Percentiles rank a stretch among this genome's conserved stretches.
These are phyloP conservation scores for Penicillium robsamsonii DNA, from an alignment of 495 filamentous ascomycete species.

Conservation along the genomic window DNA sequence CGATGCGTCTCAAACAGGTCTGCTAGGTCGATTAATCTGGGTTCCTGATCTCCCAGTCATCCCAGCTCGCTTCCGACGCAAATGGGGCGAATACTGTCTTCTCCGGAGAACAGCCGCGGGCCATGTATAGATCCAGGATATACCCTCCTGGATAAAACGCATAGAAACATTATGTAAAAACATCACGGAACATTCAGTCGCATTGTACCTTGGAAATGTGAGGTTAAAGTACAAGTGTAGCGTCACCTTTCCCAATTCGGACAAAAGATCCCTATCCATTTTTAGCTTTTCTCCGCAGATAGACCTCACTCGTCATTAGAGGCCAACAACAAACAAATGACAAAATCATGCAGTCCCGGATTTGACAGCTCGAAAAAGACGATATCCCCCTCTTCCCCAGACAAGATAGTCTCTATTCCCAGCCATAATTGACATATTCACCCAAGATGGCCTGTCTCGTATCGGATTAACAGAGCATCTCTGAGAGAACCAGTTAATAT, in stretches of 20 bases:
- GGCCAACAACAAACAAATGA: conserved; percentile 5
- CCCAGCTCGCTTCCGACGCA: conserved; percentile 63
- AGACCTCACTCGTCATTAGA: background rate
- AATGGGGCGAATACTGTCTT: conserved; percentile 84
- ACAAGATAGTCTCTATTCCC: background rate
- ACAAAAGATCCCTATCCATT: conserved; percentile 23
- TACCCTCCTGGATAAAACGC: background rate
- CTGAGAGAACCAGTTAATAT: background rate
- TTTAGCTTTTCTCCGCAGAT: conserved; percentile 21
- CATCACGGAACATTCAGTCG: background rate
- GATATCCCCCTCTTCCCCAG: conserved; percentile 4
- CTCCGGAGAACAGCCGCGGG: conserved; percentile 46
- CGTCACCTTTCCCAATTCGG: conserved; percentile 24
- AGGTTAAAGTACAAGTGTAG: background rate
- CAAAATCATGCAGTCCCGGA: conserved; percentile 19
- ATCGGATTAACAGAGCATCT: conserved; percentile 35
- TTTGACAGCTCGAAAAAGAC: conserved; percentile 20
- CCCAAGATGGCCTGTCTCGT: conserved; percentile 20
- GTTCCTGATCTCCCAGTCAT: conserved; percentile 70
- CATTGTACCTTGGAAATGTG: background rate
- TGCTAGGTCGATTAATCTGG: conserved; percentile 80
- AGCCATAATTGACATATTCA: background rate
- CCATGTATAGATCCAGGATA: conserved; percentile 13
- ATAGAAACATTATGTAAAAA: background rate
- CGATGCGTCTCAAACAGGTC: conserved; percentile 69